Base-by-base conservation (phyloP, 495 filamentous ascomycete genomes). In the Baudoinia panamericana region DNA sequence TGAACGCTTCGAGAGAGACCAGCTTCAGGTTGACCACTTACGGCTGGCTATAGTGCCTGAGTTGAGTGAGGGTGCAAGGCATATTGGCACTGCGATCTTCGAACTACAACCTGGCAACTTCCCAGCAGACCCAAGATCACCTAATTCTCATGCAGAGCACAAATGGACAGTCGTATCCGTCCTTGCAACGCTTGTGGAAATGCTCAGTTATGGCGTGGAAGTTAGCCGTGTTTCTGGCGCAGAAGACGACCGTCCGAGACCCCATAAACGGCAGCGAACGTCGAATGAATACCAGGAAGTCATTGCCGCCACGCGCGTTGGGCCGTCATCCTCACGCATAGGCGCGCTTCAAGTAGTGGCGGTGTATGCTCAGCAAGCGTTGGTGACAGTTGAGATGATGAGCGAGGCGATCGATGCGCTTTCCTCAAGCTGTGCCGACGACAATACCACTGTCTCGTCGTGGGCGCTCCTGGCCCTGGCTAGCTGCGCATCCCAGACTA, bases 291-390 rank as follows among this genome's bases (percentile, higher is more conserved):
- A 34, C 17, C 30, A 46, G 12, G 42, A 41, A 6, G 27, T 32
- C 19, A 5, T 51, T 3, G 10, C 7, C 10, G 9, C 19, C 13
- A 42, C 39, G 6, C 8, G 5, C 12, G 30, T 8, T 11, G 48
- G 37, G 4, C 16, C 44, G 2, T 19, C 34, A 11, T 2, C 41
- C 7, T 19, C 41, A 12, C 20, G 36, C 15, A 8, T 42, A 11
- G 16, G 37, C 25, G 78, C 80, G 25, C 61, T 96, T 18, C 85
- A 94, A 48, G 63, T 84, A n/a, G 51, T 93, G 16, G 73, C 80
- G 0, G 92, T 95, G 50, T 64, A 85, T 20, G 55, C 69, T 19
- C 63, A 67, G 26, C 55, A 60, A 18, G 59, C 57, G 6, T 49
- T 50, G 13, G 26, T 64, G 29, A 65, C 67, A n/a, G 57, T 57